Evolutionary conservation across 495 filamentous ascomycete species (phyloP).

Genomic region (Tetracladium marchalianum): DNA sequence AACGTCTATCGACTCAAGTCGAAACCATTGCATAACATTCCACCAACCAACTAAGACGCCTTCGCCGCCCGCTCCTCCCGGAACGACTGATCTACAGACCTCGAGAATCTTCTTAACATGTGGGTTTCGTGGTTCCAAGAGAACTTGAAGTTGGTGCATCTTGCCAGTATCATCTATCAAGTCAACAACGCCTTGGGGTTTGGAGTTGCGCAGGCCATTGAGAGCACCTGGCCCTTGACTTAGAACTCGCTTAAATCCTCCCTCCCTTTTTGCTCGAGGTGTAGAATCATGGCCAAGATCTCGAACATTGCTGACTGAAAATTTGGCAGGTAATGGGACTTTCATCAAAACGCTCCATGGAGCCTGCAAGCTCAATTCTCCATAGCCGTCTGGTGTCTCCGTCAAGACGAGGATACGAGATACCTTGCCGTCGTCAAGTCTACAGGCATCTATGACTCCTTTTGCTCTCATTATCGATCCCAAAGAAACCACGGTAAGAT

Average conservation of each 20-base stretch:
- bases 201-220: slow-evolving; percentile 33
- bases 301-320: slow-evolving; percentile 17
- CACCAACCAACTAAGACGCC: slow-evolving; percentile 64
- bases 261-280: slow-evolving; percentile 28
- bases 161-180: slow-evolving; percentile 48
- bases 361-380: slow-evolving; percentile 60
- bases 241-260: slow-evolving; percentile 42
- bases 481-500: slow-evolving; percentile 24
- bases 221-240: slow-evolving; percentile 37
- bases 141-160: slow-evolving; percentile 55
- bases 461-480: slow-evolving; percentile 38
- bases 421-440: slow-evolving; percentile 55
- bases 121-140: slow-evolving; percentile 52
- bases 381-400: slow-evolving; percentile 48
- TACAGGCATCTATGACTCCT: slow-evolving; percentile 65
- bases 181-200: slow-evolving; percentile 49
- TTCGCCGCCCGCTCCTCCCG: slow-evolving; percentile 48
- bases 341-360: slow-evolving; percentile 60
- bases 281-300: slow-evolving; percentile 15
- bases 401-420: slow-evolving; percentile 62
- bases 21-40: slow-evolving; percentile 63
- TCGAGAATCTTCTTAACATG: slow-evolving; percentile 50
- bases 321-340: slow-evolving; percentile 31
- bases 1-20: slow-evolving; percentile 33
- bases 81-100: slow-evolving; percentile 51